Conservation (phyloP, 2,329 filamentous ascomycete genomes). For the Verticillium dahliae region DNA sequence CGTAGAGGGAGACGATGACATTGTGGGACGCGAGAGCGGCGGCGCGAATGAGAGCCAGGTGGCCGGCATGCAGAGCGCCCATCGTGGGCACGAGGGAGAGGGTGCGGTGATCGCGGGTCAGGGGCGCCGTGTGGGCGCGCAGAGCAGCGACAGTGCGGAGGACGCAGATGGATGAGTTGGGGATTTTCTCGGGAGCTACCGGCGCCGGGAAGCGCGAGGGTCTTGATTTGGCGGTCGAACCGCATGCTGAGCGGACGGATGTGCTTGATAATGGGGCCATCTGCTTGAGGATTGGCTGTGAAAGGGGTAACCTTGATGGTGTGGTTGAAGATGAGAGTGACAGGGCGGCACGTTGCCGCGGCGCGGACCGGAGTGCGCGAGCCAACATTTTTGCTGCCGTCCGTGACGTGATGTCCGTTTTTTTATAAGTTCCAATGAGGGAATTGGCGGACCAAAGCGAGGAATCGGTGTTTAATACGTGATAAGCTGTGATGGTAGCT, state of each 20-base stretch:
- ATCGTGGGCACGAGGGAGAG: constrained; percentile 93
- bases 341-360: constrained; percentile 3
- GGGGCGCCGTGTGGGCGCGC: constrained; percentile 61
- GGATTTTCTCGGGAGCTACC: constrained; percentile 36
- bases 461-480: constrained; percentile 17
- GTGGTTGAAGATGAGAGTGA: background rate
- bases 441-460: constrained; percentile 18
- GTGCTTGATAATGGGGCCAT: constrained; percentile 8
- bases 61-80: constrained; percentile 92
- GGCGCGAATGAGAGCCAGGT: constrained; percentile 76
- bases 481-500: constrained; percentile 38
- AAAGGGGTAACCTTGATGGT: background rate
- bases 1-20: constrained; percentile 86
- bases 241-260: constrained; percentile 12
- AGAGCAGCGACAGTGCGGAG: constrained; percentile 70
- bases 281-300: constrained; percentile 8
- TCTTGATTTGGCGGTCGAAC: constrained; percentile 11
- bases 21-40: constrained; percentile 80
- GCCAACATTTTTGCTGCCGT: constrained; percentile 5
- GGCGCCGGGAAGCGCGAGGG: constrained; percentile 12
- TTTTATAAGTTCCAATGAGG: constrained; percentile 5
- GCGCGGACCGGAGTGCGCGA: constrained; percentile 7
- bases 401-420: background rate
- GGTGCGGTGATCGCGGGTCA: constrained; percentile 59
- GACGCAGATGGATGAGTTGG: constrained; percentile 57